Evolutionary conservation across 345 rosid genomes (phyloP).

Genomic region (Citrus maxima): DNA sequence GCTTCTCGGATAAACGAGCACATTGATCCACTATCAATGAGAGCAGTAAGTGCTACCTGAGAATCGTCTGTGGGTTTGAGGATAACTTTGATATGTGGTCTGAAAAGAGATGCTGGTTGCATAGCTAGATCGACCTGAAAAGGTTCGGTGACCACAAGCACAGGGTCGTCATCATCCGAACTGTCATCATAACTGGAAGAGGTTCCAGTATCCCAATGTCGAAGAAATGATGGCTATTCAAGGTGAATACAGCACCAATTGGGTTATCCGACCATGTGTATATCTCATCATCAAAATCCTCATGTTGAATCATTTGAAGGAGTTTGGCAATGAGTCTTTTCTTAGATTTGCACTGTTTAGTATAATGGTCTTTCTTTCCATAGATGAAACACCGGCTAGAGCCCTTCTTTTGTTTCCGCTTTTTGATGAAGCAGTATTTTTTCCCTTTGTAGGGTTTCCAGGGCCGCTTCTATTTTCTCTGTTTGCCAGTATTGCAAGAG

Average conservation of each 20-base stretch:
- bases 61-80: rapidly evolving
- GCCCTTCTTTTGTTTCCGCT: rapidly evolving
- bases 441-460: too few species aligned
- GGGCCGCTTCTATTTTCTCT: rapidly evolving
- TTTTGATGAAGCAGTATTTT: too few species aligned
- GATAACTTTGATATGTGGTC: rapidly evolving
- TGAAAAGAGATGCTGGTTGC: rapidly evolving
- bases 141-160: too few species aligned
- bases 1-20: too few species aligned
- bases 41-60: rapidly evolving
- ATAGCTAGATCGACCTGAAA: rapidly evolving
- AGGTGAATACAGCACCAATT: rapidly evolving
- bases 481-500: too few species aligned
- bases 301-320: too few species aligned
- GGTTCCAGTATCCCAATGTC: rapidly evolving
- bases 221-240: rapidly evolving
- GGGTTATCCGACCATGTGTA: rapidly evolving
- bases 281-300: too few species aligned
- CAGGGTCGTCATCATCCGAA: rapidly evolving
- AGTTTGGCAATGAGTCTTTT: rapidly evolving
- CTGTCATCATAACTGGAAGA: rapidly evolving
- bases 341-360: too few species aligned
- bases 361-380: too few species aligned
- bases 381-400: too few species aligned
- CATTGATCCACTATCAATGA: too few species aligned